phyloP scores from a whole-genome alignment of 306 rosid species.

The Neltuma alba region DNA sequence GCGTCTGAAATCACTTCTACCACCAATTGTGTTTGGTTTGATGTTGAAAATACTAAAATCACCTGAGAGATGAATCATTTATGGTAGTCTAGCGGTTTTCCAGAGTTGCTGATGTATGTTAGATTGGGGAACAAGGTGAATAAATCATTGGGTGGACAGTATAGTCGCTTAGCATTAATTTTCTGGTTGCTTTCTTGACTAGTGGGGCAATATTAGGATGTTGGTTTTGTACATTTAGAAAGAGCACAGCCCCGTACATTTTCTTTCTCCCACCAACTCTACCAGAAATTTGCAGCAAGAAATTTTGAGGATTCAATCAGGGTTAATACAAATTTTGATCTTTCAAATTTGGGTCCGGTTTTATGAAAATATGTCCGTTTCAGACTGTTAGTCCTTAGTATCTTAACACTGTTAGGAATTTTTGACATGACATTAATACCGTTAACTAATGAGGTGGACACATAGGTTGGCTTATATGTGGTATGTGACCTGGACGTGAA shows the following conservation, averaged over 20 bases:
- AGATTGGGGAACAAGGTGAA: neutral
- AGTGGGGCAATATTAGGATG: neutral
- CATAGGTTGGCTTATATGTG: no score
- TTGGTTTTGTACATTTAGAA: neutral
- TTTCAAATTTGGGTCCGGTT: no score
- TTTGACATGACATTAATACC: no score
- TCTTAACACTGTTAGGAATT: no score
- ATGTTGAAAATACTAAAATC: neutral
- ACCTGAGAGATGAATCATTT: neutral
- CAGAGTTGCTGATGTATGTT: neutral
- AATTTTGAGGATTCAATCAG: neutral
- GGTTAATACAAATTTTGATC: no score
- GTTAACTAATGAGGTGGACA: no score
- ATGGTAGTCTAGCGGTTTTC: neutral
- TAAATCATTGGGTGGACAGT: neutral
- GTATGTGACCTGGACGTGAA: no score
- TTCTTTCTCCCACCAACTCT: neutral
- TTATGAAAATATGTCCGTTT: no score
- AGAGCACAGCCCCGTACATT: neutral
- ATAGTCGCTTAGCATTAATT: neutral
- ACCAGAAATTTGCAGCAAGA: neutral
- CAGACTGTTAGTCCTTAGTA: no score
- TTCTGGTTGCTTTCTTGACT: neutral
- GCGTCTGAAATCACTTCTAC: neutral
- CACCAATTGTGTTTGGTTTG: neutral